A percentile compares a stretch with the other conserved stretches of the same genome.
phyloP scores from a whole-genome alignment of 371 early-diverging fungal genomes.

The Synchytrium microbalum region DNA sequence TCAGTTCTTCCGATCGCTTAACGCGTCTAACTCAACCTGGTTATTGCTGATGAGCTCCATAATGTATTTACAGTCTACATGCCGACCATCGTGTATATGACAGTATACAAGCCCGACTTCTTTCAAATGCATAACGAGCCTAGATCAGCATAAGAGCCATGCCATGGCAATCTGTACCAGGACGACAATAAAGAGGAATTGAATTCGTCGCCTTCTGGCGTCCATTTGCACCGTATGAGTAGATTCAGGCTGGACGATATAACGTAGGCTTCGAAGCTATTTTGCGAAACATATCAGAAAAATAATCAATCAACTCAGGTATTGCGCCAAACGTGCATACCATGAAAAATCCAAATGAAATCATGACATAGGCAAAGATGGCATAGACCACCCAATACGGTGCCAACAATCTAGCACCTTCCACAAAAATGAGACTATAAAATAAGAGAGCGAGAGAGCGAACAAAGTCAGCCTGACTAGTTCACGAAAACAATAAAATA shows the following conservation, averaged over 20 bases:
- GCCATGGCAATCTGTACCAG: slow-evolving; percentile 71
- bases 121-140: too few relatives aligned
- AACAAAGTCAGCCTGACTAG: neutral
- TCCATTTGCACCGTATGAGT: slow-evolving; percentile 5
- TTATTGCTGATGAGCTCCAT: too few relatives aligned
- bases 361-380: slow-evolving; percentile 63
- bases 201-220: slow-evolving; percentile 51
- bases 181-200: slow-evolving; percentile 81
- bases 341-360: slow-evolving; percentile 79
- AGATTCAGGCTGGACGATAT: slow-evolving; percentile 77
- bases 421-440: slow-evolving; percentile 51
- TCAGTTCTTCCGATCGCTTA: too few relatives aligned
- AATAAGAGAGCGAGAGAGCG: too few relatives aligned
- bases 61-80: too few relatives aligned
- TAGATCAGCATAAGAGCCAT: slow-evolving; percentile 52
- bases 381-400: slow-evolving; percentile 46
- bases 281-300: neutral
- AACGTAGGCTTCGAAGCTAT: slow-evolving; percentile 72
- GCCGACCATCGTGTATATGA: too few relatives aligned
- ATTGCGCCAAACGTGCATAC: too few relatives aligned
- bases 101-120: too few relatives aligned
- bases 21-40: too few relatives aligned
- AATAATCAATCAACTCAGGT: neutral
- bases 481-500: slow-evolving; percentile 1
- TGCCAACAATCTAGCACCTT: slow-evolving; percentile 41